Percentiles rank a stretch among this genome's conserved stretches.
Conservation (phyloP, 108 stramenopile genomes). For the Schizochytrium sp. region DNA sequence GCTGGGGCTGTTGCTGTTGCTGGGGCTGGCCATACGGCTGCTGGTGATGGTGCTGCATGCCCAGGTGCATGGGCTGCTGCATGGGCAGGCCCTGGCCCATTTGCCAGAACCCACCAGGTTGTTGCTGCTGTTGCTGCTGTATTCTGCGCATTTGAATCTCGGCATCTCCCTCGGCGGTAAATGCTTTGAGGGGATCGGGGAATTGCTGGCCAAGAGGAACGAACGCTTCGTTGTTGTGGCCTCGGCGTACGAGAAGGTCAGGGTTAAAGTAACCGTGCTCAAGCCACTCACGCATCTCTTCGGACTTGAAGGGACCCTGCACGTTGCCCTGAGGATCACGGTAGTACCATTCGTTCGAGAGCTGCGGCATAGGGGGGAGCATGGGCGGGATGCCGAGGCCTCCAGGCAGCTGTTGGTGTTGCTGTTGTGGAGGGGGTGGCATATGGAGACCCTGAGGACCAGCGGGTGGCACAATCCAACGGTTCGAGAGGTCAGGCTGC, state of each 20-base stretch:
- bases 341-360: conserved; percentile 69
- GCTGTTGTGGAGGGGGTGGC: not conserved
- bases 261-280: conserved; percentile 97
- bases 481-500: not conserved
- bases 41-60: conserved; percentile 66
- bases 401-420: not conserved
- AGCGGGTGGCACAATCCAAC: conserved; percentile 58
- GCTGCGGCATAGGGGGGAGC: not conserved
- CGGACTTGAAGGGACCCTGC: conserved; percentile 91
- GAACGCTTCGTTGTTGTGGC: conserved; percentile 80
- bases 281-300: conserved; percentile 97
- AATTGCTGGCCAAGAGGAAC: conserved; percentile 71
- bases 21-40: conserved; percentile 65
- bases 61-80: conserved; percentile 64
- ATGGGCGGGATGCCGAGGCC: conserved; percentile 45
- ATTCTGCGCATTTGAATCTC: conserved; percentile 60
- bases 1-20: conserved; percentile 58
- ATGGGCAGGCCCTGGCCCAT: conserved; percentile 63
- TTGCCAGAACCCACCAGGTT: conserved; percentile 44
- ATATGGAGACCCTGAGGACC: not conserved
- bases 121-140: conserved; percentile 68
- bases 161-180: conserved; percentile 66
- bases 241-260: conserved; percentile 87
- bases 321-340: conserved; percentile 71
- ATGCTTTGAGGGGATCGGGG: conserved; percentile 82